phyloP scores from a whole-genome alignment of 306 rosid genomes.

The Lablab purpureus region DNA sequence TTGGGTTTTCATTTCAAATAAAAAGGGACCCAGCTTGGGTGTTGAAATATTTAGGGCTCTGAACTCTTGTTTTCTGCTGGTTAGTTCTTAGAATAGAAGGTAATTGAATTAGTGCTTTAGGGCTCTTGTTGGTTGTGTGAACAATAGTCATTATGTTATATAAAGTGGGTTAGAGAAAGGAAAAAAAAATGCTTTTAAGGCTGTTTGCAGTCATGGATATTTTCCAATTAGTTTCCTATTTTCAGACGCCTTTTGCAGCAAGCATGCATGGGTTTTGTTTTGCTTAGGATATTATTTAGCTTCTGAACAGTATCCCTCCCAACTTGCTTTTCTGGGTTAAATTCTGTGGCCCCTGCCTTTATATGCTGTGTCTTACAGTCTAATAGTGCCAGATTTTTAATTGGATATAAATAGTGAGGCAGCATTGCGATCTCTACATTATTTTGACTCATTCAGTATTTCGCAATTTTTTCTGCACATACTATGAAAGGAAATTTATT shows the following conservation, averaged over 20 bases:
- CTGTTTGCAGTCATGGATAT: conserved; percentile 10
- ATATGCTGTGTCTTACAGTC: background rate
- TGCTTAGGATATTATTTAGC: background rate
- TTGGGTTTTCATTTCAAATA: conserved; percentile 34
- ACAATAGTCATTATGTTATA: background rate
- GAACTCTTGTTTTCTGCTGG: background rate
- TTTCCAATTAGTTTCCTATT: conserved; percentile 1
- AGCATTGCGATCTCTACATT: background rate
- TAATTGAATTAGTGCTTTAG: conserved; percentile 9
- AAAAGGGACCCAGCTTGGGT: conserved; percentile 26
- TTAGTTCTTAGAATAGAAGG: conserved; percentile 12
- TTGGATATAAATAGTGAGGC: background rate
- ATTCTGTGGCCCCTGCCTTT: background rate
- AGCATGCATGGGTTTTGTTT: background rate
- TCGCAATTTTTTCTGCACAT: background rate
- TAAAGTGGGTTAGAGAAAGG: background rate
- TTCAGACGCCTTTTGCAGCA: conserved; percentile 1
- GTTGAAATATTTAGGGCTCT: background rate
- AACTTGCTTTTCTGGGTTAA: background rate
- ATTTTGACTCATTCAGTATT: background rate
- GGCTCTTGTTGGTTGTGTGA: conserved; percentile 30
- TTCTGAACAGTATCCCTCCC: background rate
- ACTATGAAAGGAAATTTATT: background rate
- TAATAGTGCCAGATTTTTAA: conserved; percentile 21
- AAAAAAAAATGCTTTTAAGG: background rate